Evolutionary conservation across 2,329 filamentous ascomycete genomes (phyloP).

Genomic region (Juglanconis juglandina): DNA sequence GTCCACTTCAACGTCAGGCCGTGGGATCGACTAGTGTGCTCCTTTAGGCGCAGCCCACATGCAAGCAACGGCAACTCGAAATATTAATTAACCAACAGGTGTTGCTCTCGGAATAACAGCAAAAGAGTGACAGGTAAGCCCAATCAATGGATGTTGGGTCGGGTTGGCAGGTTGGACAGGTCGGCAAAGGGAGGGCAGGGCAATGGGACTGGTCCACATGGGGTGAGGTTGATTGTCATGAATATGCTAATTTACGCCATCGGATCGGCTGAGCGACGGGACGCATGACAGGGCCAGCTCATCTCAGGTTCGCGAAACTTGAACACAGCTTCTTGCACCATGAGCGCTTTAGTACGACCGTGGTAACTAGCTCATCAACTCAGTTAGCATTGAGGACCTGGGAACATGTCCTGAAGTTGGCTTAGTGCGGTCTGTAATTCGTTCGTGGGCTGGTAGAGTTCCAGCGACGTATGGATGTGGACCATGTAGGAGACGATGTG

Average conservation of each 20-base stretch:
- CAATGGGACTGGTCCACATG: not conserved
- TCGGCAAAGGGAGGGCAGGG: not conserved
- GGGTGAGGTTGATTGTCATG: constrained; percentile 1
- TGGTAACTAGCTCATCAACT: too few relatives aligned
- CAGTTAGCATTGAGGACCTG: too few relatives aligned
- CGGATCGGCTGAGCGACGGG: too few relatives aligned
- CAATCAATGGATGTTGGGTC: not conserved
- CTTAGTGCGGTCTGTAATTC: constrained; percentile 71
- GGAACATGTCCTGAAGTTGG: constrained; percentile 80
- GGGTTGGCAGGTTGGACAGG: constrained; percentile 1
- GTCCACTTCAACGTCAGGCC: not conserved
- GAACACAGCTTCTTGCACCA: constrained; percentile 1
- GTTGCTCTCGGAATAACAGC: not conserved
- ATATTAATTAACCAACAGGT: too few relatives aligned
- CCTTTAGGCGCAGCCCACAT: not conserved
- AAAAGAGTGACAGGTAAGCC: not conserved
- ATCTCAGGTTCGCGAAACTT: not conserved
- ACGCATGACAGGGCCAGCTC: not conserved
- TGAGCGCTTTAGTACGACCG: too few relatives aligned
- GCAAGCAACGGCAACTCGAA: not conserved
- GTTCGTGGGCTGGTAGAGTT: constrained; percentile 82
- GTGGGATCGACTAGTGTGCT: not conserved
- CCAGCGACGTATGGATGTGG: constrained; percentile 83
- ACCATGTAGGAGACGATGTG: constrained; percentile 95
- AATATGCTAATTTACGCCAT: not conserved